Base-by-base conservation (phyloP, 1,139 yeast genomes). In the Yamadazyma atlantica region DNA sequence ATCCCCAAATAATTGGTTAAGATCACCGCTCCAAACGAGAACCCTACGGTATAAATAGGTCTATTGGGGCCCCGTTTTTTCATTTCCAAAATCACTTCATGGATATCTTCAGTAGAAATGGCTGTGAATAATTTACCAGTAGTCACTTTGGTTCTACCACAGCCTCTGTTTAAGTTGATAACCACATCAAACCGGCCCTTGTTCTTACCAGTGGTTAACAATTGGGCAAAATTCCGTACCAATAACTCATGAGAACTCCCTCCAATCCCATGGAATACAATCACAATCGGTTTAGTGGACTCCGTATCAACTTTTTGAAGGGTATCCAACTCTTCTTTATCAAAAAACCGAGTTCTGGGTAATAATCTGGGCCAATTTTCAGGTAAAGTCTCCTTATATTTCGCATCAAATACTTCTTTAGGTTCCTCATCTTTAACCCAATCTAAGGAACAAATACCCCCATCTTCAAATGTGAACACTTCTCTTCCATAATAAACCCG, bases 211-310 rank as follows among this genome's bases (percentile, higher is more conserved):
- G 44, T 46, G 32, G 46, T 54, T 37, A 76, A 54, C 29, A 60
- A 52, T 31, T 64, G 64, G 19, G 70, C 72, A 39, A 82, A 57
- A 42, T 90, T 81, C 43, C 96, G 77, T 40, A 89, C 84, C 51
- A 89, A 80, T 2, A 92, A 79, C 56, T 90, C 97, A 50, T 88
- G 95, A 15, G 95, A 84, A 0, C 97, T 96, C 15, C 97, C 97
- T 4, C 88, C 90, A 29, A 90, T 73, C 0, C 97, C 97, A 55
- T 90, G 97, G 35, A 83, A 63, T 4, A 84, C 69, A 18, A 89
- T 74, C 24, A 85, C 73, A 38, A 89, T 63, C 1, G 96, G 96
- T 38, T 67, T 74, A 1, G 54, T 46, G 6, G 24, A 19, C 25
- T 29, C 32, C 10, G 53, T 43, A 4, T 63, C 58, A 1, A 54